phyloP scores from a whole-genome alignment of 129 eudicot species.

The Tanacetum coccineum region DNA sequence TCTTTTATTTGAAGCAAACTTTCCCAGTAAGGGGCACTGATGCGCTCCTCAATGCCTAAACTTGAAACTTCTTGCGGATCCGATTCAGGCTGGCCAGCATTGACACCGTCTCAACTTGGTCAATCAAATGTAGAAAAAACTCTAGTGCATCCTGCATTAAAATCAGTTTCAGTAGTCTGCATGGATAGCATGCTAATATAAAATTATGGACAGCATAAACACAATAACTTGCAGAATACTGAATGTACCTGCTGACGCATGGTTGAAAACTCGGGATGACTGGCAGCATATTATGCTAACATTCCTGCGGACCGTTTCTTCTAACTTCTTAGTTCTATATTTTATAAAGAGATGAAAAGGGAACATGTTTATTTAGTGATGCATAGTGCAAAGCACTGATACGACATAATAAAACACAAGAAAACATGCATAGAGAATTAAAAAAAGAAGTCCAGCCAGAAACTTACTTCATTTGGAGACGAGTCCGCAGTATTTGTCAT shows the following conservation, averaged over 20 bases:
- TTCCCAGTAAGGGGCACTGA: slow-evolving; percentile 90
- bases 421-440: not conserved
- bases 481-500: slow-evolving; percentile 39
- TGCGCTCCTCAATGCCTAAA: slow-evolving; percentile 95
- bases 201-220: not conserved
- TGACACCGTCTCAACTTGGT: slow-evolving; percentile 84
- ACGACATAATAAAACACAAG: not conserved
- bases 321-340: slow-evolving; percentile 92
- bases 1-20: slow-evolving; percentile 83
- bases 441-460: not conserved
- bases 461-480: slow-evolving; percentile 47
- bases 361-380: not conserved
- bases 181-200: slow-evolving; percentile 1
- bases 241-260: slow-evolving; percentile 89
- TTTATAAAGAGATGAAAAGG: slow-evolving; percentile 28
- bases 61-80: slow-evolving; percentile 89
- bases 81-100: slow-evolving; percentile 51
- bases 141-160: slow-evolving; percentile 85
- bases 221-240: slow-evolving; percentile 1
- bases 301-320: no score
- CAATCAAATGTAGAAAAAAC: slow-evolving; percentile 85
- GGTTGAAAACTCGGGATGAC: slow-evolving; percentile 95
- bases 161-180: slow-evolving; percentile 20
- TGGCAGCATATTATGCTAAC: no score
- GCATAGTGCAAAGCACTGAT: slow-evolving; percentile 10